Evolutionary conservation across 768 basidiomycete genomes (phyloP), one percentile per base, ranked within the genome.

Genomic region (Russula vinacea): DNA sequence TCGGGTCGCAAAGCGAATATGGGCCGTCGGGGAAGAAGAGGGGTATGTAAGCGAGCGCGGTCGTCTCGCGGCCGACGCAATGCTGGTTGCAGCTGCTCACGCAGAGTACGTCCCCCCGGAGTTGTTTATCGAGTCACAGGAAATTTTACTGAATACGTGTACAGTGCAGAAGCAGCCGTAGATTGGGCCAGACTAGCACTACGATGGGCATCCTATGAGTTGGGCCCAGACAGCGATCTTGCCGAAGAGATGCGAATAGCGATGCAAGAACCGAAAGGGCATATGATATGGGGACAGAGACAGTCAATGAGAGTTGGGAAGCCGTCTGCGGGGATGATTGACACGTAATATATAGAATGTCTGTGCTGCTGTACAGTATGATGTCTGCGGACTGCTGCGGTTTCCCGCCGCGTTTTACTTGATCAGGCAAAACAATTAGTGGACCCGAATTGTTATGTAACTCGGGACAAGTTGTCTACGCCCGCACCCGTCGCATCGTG

Each of bases 11-110:
- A 75, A 77, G 58, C 70, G 76, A 58, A 86, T 87, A 26, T 88
- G 86, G 86, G 65, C 73, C 11, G 61, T 85, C 8, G 86, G 81
- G 37, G 81, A 84, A 40, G 78, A 81, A 67, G 87, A 88, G 74
- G 84, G 83, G 0, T 88, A 88, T 69, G 81, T 78, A 78, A 86
- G 85, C 69, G 86, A 85, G 73, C 76, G 86, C 44, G 87, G 86
- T 11, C 75, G 79, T 66, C 75, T 88, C 3, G 85, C 86, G 8
- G 82, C 83, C 29, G 86, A 88, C 70, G 84, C 82, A 11, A 78
- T 78, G 7, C 81, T 77, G 75, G 79, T 88, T 22, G 84, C 86
- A 9, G 83, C 82, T 16, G 76, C 85, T 5, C 85, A 87, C 75
- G 80, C 79, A 7, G 84, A 87, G 86, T 87, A 71, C 74, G 86